Percentiles rank a stretch among this genome's conserved stretches.
phyloP scores from a whole-genome alignment of 345 rosid genomes.

The Eucalyptus fibrosa region DNA sequence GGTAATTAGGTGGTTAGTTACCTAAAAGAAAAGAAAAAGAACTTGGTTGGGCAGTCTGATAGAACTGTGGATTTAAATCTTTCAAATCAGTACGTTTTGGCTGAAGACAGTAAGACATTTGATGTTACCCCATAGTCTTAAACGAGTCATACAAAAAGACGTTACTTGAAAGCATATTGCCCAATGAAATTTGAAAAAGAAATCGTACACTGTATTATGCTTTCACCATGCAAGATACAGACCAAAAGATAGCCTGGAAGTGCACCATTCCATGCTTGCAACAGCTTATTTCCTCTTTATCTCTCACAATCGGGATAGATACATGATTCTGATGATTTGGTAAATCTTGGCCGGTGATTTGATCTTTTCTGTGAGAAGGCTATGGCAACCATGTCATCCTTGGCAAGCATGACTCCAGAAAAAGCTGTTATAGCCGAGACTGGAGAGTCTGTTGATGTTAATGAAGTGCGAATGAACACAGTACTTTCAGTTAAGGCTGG shows the following conservation, averaged over 20 bases:
- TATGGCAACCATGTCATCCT: conserved; percentile 54
- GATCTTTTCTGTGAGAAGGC: conserved; percentile 31
- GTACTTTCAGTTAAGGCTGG: conserved; percentile 69
- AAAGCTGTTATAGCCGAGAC: conserved; percentile 67
- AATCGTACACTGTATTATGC: not conserved
- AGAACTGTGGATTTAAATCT: not conserved
- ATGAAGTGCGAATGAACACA: conserved; percentile 49
- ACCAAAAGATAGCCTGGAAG: not conserved
- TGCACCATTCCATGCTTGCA: not conserved
- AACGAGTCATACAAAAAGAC: not conserved
- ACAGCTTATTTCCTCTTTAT: not conserved
- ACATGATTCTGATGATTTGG: not conserved
- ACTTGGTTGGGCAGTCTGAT: not conserved
- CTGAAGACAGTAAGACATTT: not conserved
- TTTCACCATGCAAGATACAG: not conserved
- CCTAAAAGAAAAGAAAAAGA: not conserved
- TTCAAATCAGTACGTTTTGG: not conserved
- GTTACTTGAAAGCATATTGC: not conserved
- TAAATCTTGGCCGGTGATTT: not conserved
- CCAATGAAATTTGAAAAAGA: not conserved
- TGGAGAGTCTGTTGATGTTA: conserved; percentile 62
- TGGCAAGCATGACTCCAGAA: conserved; percentile 67
- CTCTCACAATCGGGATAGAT: not conserved
- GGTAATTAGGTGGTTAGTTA: not conserved
- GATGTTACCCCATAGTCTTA: not conserved